Percentiles rank a stretch among this genome's conserved stretches.
These are phyloP conservation scores for Vicia sativa DNA, from an alignment of 306 rosid genomes.

Conservation along the genomic window DNA sequence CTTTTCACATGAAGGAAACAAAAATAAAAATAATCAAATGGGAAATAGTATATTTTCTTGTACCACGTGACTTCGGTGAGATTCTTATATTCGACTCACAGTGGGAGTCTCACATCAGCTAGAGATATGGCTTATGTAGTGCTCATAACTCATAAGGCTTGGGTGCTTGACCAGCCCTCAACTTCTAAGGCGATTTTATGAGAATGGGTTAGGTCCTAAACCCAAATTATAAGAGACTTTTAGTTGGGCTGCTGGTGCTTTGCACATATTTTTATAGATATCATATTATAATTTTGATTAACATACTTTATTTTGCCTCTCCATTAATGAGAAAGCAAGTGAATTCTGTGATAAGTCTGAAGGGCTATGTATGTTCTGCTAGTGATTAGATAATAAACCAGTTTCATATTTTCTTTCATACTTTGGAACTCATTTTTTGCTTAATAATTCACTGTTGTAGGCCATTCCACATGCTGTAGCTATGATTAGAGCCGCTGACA, in stretches of 20 bases:
- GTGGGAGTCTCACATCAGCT: background rate
- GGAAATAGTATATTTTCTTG: background rate
- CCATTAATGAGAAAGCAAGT: constrained; percentile 14
- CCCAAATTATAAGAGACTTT: background rate
- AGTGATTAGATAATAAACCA: constrained; percentile 8
- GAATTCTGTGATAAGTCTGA: constrained; percentile 23
- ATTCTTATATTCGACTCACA: background rate
- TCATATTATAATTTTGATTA: background rate
- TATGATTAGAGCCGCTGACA: constrained; percentile 77
- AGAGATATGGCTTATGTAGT: constrained; percentile 4
- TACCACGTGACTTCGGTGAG: background rate
- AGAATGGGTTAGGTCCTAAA: background rate
- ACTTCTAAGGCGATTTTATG: background rate
- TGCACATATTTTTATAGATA: constrained; percentile 1
- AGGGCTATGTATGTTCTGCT: constrained; percentile 31
- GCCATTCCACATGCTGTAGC: constrained; percentile 98
- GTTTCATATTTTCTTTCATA: constrained; percentile 20
- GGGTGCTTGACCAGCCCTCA: no score
- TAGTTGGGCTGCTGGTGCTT: background rate
- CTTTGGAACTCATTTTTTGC: constrained; percentile 16
- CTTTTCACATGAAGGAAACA: background rate
- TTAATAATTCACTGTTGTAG: constrained; percentile 49
- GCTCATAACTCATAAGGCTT: background rate
- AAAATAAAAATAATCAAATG: background rate
- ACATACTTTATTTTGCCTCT: background rate